These are phyloP conservation scores for Naganishia vishniacii DNA, from an alignment of 768 basidiomycete genomes.

Conservation along the genomic window DNA sequence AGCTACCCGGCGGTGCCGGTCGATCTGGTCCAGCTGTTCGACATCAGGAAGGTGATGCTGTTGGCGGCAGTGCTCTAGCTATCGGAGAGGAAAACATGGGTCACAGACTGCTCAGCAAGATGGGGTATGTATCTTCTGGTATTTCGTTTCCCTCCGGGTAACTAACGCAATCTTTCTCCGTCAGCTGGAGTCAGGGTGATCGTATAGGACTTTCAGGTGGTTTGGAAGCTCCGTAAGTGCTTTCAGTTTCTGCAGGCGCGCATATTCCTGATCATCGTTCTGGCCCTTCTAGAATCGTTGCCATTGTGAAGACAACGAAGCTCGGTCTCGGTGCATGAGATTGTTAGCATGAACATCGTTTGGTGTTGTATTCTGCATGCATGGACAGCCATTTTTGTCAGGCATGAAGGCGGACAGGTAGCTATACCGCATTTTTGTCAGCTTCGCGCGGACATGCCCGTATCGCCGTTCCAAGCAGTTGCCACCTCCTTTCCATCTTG, in stretches of 20 bases:
- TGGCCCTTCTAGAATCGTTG: conserved; percentile 54
- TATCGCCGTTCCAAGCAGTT: no score
- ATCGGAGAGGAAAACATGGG: conserved; percentile 75
- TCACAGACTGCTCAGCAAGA: conserved; percentile 75
- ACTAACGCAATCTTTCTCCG: background rate
- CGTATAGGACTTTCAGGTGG: conserved; percentile 64
- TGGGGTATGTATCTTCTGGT: conserved; percentile 56
- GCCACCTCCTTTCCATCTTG: no score
- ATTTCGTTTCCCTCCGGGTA: background rate
- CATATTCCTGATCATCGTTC: background rate
- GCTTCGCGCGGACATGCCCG: no score
- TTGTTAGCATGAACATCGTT: no score
- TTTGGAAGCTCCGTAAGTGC: conserved; percentile 59
- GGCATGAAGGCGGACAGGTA: no score
- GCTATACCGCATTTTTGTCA: no score
- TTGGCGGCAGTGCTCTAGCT: conserved; percentile 77
- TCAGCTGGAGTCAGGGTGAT: conserved; percentile 70
- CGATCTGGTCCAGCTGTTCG: conserved; percentile 47
- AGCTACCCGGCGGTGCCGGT: conserved; percentile 34
- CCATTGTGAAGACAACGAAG: conserved; percentile 80
- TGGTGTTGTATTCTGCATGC: background rate
- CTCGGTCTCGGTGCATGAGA: conserved; percentile 67
- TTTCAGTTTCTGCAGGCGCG: background rate
- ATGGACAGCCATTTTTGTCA: background rate
- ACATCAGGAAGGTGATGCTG: conserved; percentile 77